Evolutionary conservation across 495 filamentous ascomycete genomes (phyloP).

Genomic region (Amphirosellinia nigrospora): DNA sequence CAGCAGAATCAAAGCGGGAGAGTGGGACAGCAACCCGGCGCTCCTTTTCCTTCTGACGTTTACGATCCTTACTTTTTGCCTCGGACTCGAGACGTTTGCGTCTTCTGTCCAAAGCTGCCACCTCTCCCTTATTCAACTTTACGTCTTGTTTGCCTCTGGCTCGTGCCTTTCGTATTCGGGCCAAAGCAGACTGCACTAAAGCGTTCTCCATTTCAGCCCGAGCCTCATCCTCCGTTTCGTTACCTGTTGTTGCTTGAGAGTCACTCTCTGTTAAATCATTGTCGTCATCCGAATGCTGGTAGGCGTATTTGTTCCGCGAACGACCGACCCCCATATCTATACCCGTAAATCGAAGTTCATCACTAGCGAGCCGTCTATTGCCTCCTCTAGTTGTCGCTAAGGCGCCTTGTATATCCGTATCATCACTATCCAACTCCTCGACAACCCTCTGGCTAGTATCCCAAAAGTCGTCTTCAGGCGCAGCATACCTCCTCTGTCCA

Average conservation of each 20-base stretch:
- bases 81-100: conserved; percentile 65
- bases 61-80: conserved; percentile 34
- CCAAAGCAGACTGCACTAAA: conserved; percentile 74
- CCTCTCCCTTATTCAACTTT: conserved; percentile 72
- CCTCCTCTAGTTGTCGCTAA: conserved; percentile 48
- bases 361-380: conserved; percentile 58
- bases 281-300: conserved; percentile 56
- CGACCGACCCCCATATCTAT: conserved; percentile 60
- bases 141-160: conserved; percentile 76
- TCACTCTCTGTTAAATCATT: conserved; percentile 61
- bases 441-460: conserved; percentile 56
- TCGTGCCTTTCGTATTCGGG: conserved; percentile 76
- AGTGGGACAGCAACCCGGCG: conserved; percentile 50
- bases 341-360: conserved; percentile 68
- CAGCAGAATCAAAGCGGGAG: conserved; percentile 42
- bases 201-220: conserved; percentile 69
- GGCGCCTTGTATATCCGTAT: conserved; percentile 65
- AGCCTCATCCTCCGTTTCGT: conserved; percentile 60
- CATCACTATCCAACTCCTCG: conserved; percentile 75
- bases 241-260: conserved; percentile 50
- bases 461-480: conserved; percentile 57
- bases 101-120: conserved; percentile 72
- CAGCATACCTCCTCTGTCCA: conserved; percentile 67
- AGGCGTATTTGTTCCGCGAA: conserved; percentile 47
- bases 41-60: conserved; percentile 43